These are phyloP conservation scores for Golubevia sp. DNA, from an alignment of 1,284 basidiomycete genomes.

Conservation along the genomic window DNA sequence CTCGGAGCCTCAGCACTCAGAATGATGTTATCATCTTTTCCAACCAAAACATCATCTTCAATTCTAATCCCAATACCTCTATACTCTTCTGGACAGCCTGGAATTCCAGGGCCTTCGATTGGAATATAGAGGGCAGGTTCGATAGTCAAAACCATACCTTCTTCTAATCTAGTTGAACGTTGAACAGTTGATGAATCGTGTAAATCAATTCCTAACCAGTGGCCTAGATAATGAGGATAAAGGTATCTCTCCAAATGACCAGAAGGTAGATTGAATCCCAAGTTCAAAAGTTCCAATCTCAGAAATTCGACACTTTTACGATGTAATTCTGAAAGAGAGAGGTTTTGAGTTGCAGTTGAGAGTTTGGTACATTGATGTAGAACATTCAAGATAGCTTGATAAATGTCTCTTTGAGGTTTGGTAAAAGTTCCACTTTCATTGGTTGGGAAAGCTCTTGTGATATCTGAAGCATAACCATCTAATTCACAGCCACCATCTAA, in stretches of 20 bases:
- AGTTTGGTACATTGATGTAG: constrained; percentile 72
- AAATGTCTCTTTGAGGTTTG: constrained; percentile 81
- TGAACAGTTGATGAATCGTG: constrained; percentile 51
- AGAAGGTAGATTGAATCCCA: constrained; percentile 75
- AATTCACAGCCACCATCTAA: constrained; percentile 58
- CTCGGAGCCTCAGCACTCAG: constrained; percentile 43
- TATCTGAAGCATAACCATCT: constrained; percentile 56
- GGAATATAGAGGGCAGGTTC: constrained; percentile 52
- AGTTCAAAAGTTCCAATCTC: constrained; percentile 74
- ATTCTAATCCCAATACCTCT: constrained; percentile 54
- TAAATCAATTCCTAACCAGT: constrained; percentile 77
- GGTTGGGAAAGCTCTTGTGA: constrained; percentile 52
- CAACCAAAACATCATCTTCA: constrained; percentile 56
- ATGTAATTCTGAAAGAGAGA: constrained; percentile 79
- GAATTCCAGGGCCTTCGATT: constrained; percentile 15
- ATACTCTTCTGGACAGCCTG: constrained; percentile 40
- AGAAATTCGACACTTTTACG: constrained; percentile 74
- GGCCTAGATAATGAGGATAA: constrained; percentile 85
- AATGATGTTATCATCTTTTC: constrained; percentile 26
- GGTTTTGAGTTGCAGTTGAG: constrained; percentile 65
- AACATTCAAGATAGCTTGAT: constrained; percentile 77
- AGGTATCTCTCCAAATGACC: constrained; percentile 74
- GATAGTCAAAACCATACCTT: constrained; percentile 50
- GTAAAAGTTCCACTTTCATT: constrained; percentile 71
- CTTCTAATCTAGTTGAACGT: constrained; percentile 31